phyloP scores from a whole-genome alignment of 1,284 basidiomycete genomes.

The Prillingera fragicola region DNA sequence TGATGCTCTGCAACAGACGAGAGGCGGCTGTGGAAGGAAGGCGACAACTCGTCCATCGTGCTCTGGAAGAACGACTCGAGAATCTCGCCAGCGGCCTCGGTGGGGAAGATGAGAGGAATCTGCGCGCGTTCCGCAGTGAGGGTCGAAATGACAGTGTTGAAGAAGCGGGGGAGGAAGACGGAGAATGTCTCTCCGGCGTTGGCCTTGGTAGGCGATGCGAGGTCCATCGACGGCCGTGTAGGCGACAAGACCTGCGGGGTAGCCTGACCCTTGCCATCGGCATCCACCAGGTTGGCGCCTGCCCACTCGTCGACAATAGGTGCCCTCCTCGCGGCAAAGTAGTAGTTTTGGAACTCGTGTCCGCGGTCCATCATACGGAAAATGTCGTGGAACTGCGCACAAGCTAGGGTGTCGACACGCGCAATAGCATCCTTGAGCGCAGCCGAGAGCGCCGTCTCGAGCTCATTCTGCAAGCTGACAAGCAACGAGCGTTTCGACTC shows the following conservation, averaged over 20 bases:
- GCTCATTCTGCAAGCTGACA: constrained; percentile 84
- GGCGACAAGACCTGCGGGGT: too few relatives aligned
- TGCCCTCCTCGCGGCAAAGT: constrained; percentile 72
- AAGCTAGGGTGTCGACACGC: constrained; percentile 57
- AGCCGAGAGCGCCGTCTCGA: constrained; percentile 80
- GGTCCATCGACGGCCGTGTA: constrained; percentile 53
- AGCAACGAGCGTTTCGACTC: constrained; percentile 75
- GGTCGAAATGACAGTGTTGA: constrained; percentile 54
- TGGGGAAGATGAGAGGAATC: constrained; percentile 70
- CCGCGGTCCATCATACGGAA: constrained; percentile 85
- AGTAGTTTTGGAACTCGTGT: constrained; percentile 84
- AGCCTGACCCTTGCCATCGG: too few relatives aligned
- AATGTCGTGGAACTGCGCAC: constrained; percentile 63
- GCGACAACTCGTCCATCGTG: constrained; percentile 67
- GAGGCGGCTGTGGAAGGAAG: constrained; percentile 71
- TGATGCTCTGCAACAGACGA: constrained; percentile 60
- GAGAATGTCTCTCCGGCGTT: constrained; percentile 55
- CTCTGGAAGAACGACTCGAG: constrained; percentile 74
- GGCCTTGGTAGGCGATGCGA: constrained; percentile 48
- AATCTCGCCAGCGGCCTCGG: constrained; percentile 55
- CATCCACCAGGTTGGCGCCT: constrained; percentile 31
- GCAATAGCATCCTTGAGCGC: constrained; percentile 77
- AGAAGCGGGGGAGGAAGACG: constrained; percentile 66
- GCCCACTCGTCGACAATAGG: constrained; percentile 65
- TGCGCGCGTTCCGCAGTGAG: constrained; percentile 65